phyloP scores from a whole-genome alignment of 179 eudicot species.

The Sideroxylon spinosum region DNA sequence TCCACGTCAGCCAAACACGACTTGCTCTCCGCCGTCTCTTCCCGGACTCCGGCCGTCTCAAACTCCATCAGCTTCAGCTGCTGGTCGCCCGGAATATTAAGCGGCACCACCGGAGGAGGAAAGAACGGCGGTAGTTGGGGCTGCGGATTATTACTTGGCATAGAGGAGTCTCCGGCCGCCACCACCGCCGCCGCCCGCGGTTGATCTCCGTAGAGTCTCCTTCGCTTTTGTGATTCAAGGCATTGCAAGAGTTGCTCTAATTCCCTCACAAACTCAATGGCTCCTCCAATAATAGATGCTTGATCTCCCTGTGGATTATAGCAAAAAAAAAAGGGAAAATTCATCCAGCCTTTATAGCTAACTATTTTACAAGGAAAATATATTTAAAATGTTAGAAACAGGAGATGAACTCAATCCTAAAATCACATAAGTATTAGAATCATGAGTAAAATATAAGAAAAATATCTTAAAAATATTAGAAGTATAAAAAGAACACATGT shows the following conservation, averaged over 20 bases:
- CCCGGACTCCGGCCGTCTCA: slow-evolving; percentile 30
- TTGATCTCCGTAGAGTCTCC: slow-evolving; percentile 68
- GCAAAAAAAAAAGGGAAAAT: no score
- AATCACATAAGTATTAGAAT: no score
- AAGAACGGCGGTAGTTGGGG: slow-evolving; percentile 32
- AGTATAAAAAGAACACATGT: no score
- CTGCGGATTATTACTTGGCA: slow-evolving; percentile 31
- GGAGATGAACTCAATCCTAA: no score
- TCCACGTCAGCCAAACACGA: slow-evolving; percentile 79
- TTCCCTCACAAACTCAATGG: slow-evolving; percentile 91
- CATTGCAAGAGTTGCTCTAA: slow-evolving; percentile 91
- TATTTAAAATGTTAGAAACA: no score
- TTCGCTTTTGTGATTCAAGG: slow-evolving; percentile 81
- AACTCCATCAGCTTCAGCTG: slow-evolving; percentile 31
- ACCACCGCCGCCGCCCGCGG: slow-evolving; percentile 24
- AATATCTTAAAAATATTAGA: no score
- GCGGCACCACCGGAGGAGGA: slow-evolving; percentile 15
- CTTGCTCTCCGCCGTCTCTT: slow-evolving; percentile 81
- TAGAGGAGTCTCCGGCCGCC: slow-evolving; percentile 28
- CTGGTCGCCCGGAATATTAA: slow-evolving; percentile 22
- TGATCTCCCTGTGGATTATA: slow-evolving; percentile 69
- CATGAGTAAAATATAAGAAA: no score
- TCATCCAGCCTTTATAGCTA: not conserved
- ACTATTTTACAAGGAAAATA: not conserved
- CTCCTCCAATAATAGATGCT: slow-evolving; percentile 95